Conservation (phyloP, 192 early-diverging fungal genomes). For the Entophlyctis luteolus region DNA sequence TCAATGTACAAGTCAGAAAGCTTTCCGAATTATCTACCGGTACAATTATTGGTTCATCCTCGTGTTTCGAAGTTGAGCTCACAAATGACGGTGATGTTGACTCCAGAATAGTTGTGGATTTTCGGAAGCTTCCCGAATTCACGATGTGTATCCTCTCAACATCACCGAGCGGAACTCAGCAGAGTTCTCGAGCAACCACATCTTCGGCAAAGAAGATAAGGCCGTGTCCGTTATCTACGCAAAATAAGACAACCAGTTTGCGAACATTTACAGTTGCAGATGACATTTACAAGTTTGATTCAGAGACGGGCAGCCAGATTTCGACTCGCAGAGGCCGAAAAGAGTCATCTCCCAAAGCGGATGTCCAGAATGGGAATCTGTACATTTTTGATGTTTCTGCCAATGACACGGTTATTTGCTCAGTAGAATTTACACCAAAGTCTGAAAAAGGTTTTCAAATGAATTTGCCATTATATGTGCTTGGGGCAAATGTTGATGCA, state of each 20-base stretch:
- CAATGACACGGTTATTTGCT: slow-evolving; percentile 19
- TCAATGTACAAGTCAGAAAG: slow-evolving; percentile 14
- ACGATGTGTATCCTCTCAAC: slow-evolving; percentile 10
- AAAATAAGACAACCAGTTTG: not conserved
- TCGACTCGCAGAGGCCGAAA: not conserved
- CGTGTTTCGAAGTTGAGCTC: slow-evolving; percentile 4
- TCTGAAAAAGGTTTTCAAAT: slow-evolving; percentile 14
- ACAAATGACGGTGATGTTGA: slow-evolving; percentile 31
- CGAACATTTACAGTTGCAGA: not conserved
- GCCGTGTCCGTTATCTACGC: no score
- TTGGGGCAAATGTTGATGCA: slow-evolving; percentile 7
- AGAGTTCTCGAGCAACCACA: slow-evolving; percentile 13
- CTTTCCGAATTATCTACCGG: slow-evolving; percentile 22
- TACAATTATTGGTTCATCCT: slow-evolving; percentile 40
- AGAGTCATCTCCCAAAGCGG: not conserved
- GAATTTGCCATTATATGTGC: slow-evolving; percentile 27
- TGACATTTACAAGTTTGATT: slow-evolving; percentile 17
- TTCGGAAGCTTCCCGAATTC: slow-evolving; percentile 40
- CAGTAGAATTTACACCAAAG: slow-evolving; percentile 28
- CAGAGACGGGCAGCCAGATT: not conserved
- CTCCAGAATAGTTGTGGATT: slow-evolving; percentile 39
- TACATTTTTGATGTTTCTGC: slow-evolving; percentile 37
- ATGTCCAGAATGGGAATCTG: slow-evolving; percentile 16
- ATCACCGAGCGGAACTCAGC: not conserved
- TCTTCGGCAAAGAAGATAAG: slow-evolving; percentile 12